A percentile compares a stretch with the other conserved stretches of the same genome.
phyloP scores from a whole-genome alignment of 2,329 filamentous ascomycete genomes.

The Gaeumannomyces tritici region DNA sequence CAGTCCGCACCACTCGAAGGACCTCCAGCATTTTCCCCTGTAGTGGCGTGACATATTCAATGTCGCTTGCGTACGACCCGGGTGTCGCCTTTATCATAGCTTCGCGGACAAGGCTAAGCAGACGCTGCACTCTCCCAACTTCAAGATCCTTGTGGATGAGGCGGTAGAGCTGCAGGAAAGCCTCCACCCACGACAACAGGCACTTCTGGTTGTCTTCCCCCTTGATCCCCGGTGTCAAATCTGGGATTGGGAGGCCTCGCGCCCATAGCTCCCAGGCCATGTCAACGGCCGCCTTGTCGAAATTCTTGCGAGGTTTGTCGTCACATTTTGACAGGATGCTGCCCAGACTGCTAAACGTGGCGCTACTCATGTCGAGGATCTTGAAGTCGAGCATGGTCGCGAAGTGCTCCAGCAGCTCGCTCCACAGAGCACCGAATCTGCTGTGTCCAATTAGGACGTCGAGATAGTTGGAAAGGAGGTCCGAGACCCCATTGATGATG shows the following conservation, averaged over 20 bases:
- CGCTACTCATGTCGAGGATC: slow-evolving; percentile 62
- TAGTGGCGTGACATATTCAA: slow-evolving; percentile 63
- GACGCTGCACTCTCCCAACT: slow-evolving; percentile 51
- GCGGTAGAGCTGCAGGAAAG: slow-evolving; percentile 68
- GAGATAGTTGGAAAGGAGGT: slow-evolving; percentile 67
- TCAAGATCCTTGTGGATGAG: slow-evolving; percentile 58
- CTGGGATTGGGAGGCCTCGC: slow-evolving; percentile 47
- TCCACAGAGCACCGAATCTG: slow-evolving; percentile 66
- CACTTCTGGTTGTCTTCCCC: slow-evolving; percentile 67
- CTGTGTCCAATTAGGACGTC: slow-evolving; percentile 57
- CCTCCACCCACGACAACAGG: slow-evolving; percentile 72
- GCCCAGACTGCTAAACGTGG: slow-evolving; percentile 57
- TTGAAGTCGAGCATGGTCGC: slow-evolving; percentile 52
- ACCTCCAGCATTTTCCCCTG: slow-evolving; percentile 62
- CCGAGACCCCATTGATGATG: slow-evolving; percentile 63
- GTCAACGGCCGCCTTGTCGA: slow-evolving; percentile 44
- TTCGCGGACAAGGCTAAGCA: slow-evolving; percentile 61
- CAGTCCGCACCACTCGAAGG: slow-evolving; percentile 57
- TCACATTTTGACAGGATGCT: slow-evolving; percentile 48
- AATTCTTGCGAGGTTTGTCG: slow-evolving; percentile 29
- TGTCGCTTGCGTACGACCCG: slow-evolving; percentile 59
- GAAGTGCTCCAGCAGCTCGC: slow-evolving; percentile 61
- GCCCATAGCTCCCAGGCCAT: slow-evolving; percentile 64
- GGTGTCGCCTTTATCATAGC: slow-evolving; percentile 63
- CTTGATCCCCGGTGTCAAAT: slow-evolving; percentile 24